A percentile compares a stretch with the other conserved stretches of the same genome.
Conservation (phyloP, 805 yeast genomes). For the Wickerhamiella nectarea region DNA sequence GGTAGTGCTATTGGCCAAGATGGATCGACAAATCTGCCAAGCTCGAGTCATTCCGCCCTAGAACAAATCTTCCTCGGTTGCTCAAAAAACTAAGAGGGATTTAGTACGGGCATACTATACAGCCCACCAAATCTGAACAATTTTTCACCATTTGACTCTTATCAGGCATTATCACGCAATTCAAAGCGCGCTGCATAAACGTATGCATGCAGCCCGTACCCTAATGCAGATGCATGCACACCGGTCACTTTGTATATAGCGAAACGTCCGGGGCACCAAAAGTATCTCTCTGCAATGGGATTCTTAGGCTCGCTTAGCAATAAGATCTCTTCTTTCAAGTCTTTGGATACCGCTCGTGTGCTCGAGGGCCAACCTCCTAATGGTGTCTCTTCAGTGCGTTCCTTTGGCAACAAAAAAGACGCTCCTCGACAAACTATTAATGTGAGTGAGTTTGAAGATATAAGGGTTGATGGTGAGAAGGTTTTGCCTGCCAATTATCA, state of each 20-base stretch:
- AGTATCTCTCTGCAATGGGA: not conserved
- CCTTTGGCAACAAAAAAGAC: not conserved
- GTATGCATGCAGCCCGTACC: not conserved
- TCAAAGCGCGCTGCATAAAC: not conserved
- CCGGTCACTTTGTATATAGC: not conserved
- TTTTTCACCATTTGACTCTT: no score
- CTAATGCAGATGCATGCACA: not conserved
- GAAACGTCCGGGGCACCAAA: not conserved
- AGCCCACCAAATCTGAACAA: no score
- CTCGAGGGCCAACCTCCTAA: not conserved
- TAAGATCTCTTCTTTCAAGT: not conserved
- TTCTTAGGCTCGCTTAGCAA: not conserved
- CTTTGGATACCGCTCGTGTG: not conserved
- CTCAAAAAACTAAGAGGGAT: no score
- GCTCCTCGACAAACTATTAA: not conserved
- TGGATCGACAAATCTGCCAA: no score
- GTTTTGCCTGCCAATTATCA: not conserved
- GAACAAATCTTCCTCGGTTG: no score
- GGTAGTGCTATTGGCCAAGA: no score
- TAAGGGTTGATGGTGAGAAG: not conserved
- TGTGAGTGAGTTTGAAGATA: not conserved
- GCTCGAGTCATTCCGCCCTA: no score
- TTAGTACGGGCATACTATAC: no score
- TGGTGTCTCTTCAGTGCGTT: not conserved
- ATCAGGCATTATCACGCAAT: not conserved